phyloP scores from a whole-genome alignment of 2,329 filamentous ascomycete species.

The Colletotrichum acutatum region DNA sequence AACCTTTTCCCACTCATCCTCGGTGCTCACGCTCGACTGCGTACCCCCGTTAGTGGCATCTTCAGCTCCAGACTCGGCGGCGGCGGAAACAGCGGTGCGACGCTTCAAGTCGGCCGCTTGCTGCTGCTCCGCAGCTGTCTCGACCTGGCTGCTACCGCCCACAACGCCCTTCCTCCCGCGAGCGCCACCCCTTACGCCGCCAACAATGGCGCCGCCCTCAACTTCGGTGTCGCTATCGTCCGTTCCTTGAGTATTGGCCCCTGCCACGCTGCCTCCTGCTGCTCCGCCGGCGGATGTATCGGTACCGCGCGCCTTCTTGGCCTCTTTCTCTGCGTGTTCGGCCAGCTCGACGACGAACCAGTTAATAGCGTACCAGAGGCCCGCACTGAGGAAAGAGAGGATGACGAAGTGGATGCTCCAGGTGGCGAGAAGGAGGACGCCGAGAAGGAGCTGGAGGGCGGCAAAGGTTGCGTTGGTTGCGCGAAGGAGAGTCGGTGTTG shows the following conservation, averaged over 20 bases:
- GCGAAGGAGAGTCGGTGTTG: conserved; percentile 86
- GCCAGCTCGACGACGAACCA: conserved; percentile 85
- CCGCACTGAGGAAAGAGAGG: conserved; percentile 81
- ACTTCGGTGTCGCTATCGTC: conserved; percentile 65
- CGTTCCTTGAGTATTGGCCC: conserved; percentile 42
- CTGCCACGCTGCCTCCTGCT: conserved; percentile 20
- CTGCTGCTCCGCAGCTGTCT: conserved; percentile 49
- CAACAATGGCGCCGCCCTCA: conserved; percentile 42
- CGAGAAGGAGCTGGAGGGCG: conserved; percentile 82
- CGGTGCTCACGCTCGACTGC: conserved; percentile 77
- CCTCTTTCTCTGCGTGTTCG: conserved; percentile 53
- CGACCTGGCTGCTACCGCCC: conserved; percentile 54
- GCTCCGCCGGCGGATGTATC: conserved; percentile 43
- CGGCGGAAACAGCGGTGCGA: conserved; percentile 45
- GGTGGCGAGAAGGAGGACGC: conserved; percentile 81
- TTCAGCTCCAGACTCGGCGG: conserved; percentile 42
- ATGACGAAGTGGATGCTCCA: conserved; percentile 90
- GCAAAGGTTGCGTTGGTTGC: conserved; percentile 93
- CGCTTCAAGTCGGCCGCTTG: conserved; percentile 60
- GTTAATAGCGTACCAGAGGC: conserved; percentile 94
- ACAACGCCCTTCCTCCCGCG: conserved; percentile 25
- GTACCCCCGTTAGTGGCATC: conserved; percentile 50
- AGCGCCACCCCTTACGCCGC: background rate
- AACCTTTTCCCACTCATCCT: conserved; percentile 98
- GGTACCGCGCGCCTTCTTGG: conserved; percentile 48